Base-by-base conservation (phyloP, 1,284 basidiomycete species). In the Heliocybe sulcata region DNA sequence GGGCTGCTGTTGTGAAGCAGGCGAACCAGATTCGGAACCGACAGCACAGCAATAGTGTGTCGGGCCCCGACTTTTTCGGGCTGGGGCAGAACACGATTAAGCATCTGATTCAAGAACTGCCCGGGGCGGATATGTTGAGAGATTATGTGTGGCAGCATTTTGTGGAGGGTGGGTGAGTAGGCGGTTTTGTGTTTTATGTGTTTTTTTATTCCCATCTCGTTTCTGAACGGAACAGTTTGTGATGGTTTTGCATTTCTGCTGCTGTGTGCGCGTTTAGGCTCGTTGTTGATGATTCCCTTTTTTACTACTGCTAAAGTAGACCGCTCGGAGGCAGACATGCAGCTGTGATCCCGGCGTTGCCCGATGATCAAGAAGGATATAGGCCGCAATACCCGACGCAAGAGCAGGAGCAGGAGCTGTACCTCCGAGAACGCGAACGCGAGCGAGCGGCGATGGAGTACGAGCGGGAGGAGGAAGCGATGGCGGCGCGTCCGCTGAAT, bases 71-170 rank as follows among this genome's bases (percentile, higher is more conserved):
- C 69, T 90, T 91, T 67, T 91, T 89, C 64, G 90, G 90, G 6
- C 73, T 92, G 10, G 85, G 86, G 2, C 86, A 90, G 68, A 90
- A 90, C 64, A 86, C 86, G 9, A 90, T 92, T 72, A 91, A 91
- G 69, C 86, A 89, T 63, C 77, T 92, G 51, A 88, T 92, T 23
- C 89, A 92, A 67, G 83, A 90, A 67, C 73, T 92, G 26, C 81
- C 83, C 2, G 80, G 80, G 55, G 83, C 90, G 12, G 78, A 85
- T 65, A 73, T 79, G 53, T 67, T 90, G 56, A 76, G 79, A 61
- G 83, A 88, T 69, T 92, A 92, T 64, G 87, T 90, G 25, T 89
- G 87, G 87, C 87, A 91, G 64, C 80, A 83, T 57, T 91, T 89
- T 65, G 76, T 82, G 1, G 89, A 90, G 67, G 87, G 87, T 73